A percentile compares a stretch with the other conserved stretches of the same genome.
Conservation (phyloP, 75 land plant genomes). For the Sequoia sempervirens region DNA sequence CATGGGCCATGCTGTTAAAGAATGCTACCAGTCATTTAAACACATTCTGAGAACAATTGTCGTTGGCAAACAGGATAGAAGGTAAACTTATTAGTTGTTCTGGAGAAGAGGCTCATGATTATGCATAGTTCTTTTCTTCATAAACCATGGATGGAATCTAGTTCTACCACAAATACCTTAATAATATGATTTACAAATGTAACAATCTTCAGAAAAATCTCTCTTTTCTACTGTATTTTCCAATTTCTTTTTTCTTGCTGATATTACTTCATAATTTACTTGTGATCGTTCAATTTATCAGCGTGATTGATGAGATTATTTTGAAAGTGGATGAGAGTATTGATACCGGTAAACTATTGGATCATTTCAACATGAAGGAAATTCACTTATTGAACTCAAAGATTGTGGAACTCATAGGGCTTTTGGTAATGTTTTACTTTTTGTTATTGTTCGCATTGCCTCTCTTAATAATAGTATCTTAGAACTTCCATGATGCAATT, state of each 20-base stretch:
- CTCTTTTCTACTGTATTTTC: neutral
- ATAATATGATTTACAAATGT: neutral
- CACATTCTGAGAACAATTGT: slow-evolving; percentile 51
- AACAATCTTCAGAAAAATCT: neutral
- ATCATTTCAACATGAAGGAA: slow-evolving; percentile 51
- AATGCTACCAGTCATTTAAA: slow-evolving; percentile 72
- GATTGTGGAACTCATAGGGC: slow-evolving; percentile 59
- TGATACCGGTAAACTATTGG: slow-evolving; percentile 22
- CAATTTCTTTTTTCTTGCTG: neutral
- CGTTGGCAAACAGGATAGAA: slow-evolving; percentile 47
- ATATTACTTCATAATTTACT: neutral
- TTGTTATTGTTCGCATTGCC: neutral
- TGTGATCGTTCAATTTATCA: slow-evolving; percentile 18
- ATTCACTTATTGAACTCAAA: slow-evolving; percentile 65
- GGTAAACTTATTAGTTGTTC: slow-evolving; percentile 33
- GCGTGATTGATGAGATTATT: slow-evolving; percentile 68
- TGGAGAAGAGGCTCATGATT: slow-evolving; percentile 1
- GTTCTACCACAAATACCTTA: neutral
- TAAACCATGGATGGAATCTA: neutral
- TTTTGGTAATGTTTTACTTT: slow-evolving; percentile 40
- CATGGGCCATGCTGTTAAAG: slow-evolving; percentile 72
- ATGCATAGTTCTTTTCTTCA: neutral
- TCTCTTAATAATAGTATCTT: neutral
- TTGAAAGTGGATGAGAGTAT: slow-evolving; percentile 52
- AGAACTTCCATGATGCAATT: neutral